Evolutionary conservation across 176 grass and related monocot genomes (phyloP).

Genomic region (Sorghum bicolor): Sorghum_bicolor_NCBIv3 NC_012870.2:74325001-74325500

Average conservation of each 20-base stretch:
- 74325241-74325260: background rate
- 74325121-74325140: background rate
- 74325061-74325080: background rate
- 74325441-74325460: too few relatives aligned
- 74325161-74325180: background rate
- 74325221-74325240: background rate
- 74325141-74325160: slow-evolving; percentile 5
- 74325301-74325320: background rate
- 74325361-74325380: background rate
- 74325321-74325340: background rate
- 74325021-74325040: background rate
- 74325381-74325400: background rate
- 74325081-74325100: background rate
- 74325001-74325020: slow-evolving; percentile 1
- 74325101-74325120: background rate
- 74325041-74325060: background rate
- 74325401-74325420: background rate
- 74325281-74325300: background rate
- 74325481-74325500: background rate
- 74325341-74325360: background rate
- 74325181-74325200: background rate
- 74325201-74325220: background rate
- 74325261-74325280: slow-evolving; percentile 34
- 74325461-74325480: background rate
- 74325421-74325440: too few relatives aligned